phyloP scores from a whole-genome alignment of 2,329 filamentous ascomycete species.

The Penicillium hordei region DNA sequence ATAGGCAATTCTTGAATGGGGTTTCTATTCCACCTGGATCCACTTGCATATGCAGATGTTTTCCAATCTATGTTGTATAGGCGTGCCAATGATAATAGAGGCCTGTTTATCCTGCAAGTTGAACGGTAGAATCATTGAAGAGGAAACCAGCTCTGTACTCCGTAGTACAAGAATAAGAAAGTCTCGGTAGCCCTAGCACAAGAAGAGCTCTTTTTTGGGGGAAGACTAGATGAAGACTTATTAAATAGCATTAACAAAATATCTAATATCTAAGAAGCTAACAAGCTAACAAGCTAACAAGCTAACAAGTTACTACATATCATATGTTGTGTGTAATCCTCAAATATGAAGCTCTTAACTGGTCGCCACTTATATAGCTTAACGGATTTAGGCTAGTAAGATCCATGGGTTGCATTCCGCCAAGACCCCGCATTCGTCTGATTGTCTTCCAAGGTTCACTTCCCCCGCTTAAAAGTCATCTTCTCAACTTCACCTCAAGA shows the following conservation, averaged over 20 bases:
- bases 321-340: too few relatives aligned
- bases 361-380: not conserved
- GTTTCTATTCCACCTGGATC: conserved; percentile 14
- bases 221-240: not conserved
- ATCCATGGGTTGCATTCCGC: conserved; percentile 4
- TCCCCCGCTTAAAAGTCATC: not conserved
- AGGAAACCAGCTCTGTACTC: not conserved
- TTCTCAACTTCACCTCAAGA: conserved; percentile 5
- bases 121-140: not conserved
- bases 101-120: not conserved
- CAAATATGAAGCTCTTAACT: not conserved
- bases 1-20: conserved; percentile 11
- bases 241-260: not conserved
- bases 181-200: not conserved
- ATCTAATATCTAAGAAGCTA: not conserved
- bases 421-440: conserved; percentile 21
- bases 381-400: conserved; percentile 1
- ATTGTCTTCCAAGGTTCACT: conserved; percentile 1
- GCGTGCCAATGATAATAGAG: not conserved
- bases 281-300: not conserved
- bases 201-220: not conserved
- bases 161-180: not conserved
- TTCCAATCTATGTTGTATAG: not conserved
- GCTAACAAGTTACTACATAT: not conserved
- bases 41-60: conserved; percentile 1